Evolutionary conservation across 768 basidiomycete genomes (phyloP), one percentile per base, ranked within the genome.

Genomic region (Termitomyces sp.): DNA sequence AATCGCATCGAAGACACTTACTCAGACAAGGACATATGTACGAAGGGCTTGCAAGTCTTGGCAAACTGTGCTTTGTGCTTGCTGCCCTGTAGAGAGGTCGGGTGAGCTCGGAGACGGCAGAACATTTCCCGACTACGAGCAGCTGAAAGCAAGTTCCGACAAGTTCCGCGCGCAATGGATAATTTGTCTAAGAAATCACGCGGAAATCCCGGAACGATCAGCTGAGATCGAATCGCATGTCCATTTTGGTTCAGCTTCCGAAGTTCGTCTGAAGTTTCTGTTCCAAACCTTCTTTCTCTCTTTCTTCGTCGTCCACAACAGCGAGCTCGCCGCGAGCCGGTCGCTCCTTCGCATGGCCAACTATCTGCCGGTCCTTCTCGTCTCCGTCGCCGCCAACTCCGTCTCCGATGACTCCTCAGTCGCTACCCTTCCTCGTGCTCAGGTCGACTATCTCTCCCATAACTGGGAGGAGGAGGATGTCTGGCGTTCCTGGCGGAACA

Each of bases 401-500:
- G 69, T 82, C 24, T 84, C 88, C 8, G 91, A 93, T 76, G 91
- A 93, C 76, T 84, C 86, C 2, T 81, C 87, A 49, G 77, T 97
- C 55, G 85, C 87, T n/a, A 89, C 91, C 48, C 82, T 89, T 14
- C 91, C 96, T 26, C 85, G 86, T 40, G 93, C 90, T 52, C 95
- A 96, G 79, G 96, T 99, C 68, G 96, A 99, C 82, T 99, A 99
- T 74, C 88, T 99, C 65, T 95, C 91, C 40, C 95, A 98, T 72
- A 84, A 97, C 55, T 99, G 96, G 96, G 81, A 87, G 64, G 96
- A 99, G 72, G 96, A 98, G 73, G 96, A 99, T 72, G 93, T 98
- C 12, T 97, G 94, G 93, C 87, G 91, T 55, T 91, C 89, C n/a
- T 99, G 96, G 96, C 82, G 95, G 63, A 93, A 87, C 70, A 98